phyloP scores from a whole-genome alignment of 2,329 filamentous ascomycete genomes.

The Colletotrichum gigasporum region DNA sequence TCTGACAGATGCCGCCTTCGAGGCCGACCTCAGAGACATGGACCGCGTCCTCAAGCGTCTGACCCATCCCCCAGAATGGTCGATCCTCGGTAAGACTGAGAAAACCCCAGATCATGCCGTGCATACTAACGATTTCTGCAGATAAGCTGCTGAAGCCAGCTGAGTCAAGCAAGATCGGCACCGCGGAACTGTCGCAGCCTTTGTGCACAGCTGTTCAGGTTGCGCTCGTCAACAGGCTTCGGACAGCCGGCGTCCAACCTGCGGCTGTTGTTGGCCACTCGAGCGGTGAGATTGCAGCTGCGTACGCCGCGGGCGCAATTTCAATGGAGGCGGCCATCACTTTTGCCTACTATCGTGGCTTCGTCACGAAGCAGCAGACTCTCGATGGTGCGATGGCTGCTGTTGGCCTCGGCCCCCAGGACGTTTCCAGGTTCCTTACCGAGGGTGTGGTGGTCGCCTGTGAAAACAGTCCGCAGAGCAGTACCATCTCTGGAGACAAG shows the following conservation, averaged over 20 bases:
- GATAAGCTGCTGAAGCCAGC: not conserved
- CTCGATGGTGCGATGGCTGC: conserved; percentile 32
- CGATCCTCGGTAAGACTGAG: not conserved
- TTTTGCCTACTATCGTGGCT: conserved; percentile 38
- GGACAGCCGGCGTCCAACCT: conserved; percentile 39
- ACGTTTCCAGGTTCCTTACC: not conserved
- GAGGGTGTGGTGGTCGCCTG: conserved; percentile 4
- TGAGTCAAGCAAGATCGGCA: not conserved
- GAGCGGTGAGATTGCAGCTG: conserved; percentile 54
- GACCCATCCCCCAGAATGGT: not conserved
- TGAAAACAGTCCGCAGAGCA: conserved; percentile 6
- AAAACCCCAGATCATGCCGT: too few relatives aligned
- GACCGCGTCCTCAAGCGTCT: conserved; percentile 19
- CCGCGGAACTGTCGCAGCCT: conserved; percentile 33
- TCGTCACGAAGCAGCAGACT: conserved; percentile 19
- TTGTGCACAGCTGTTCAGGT: conserved; percentile 50
- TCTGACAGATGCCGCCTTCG: not conserved
- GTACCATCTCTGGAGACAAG: conserved; percentile 8
- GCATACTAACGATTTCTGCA: not conserved
- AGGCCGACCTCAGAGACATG: conserved; percentile 24
- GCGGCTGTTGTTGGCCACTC: conserved; percentile 52
- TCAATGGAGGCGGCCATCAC: conserved; percentile 45
- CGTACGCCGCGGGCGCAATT: conserved; percentile 50
- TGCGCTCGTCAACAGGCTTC: conserved; percentile 49
- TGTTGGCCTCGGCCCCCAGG: not conserved